phyloP scores from a whole-genome alignment of 2,329 filamentous ascomycete species.

The Cercospora sp. region DNA sequence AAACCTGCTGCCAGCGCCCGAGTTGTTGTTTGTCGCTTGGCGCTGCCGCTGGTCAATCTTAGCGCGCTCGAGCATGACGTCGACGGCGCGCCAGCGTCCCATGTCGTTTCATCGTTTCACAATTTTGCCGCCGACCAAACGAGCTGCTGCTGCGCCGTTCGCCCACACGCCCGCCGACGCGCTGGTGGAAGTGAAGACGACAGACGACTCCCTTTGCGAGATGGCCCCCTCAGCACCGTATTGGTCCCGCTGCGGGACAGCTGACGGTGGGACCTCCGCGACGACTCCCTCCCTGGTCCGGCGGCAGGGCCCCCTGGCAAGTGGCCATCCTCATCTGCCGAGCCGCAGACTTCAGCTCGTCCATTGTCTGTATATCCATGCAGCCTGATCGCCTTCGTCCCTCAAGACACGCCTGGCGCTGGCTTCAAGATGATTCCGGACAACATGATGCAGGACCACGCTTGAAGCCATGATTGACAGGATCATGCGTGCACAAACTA shows the following conservation, averaged over 20 bases:
- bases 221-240: neutral
- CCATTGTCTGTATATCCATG: neutral
- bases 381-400: neutral
- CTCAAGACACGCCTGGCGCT: neutral
- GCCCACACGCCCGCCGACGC: neutral
- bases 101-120: neutral
- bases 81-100: neutral
- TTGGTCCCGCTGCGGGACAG: neutral
- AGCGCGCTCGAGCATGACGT: slow-evolving; percentile 6
- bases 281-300: neutral
- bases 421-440: neutral
- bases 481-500: neutral
- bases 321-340: neutral
- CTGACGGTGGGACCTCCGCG: neutral
- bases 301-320: neutral
- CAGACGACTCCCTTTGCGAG: neutral
- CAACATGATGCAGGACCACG: too few relatives aligned
- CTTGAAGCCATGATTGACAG: too few relatives aligned
- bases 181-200: neutral
- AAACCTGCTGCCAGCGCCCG: slow-evolving; percentile 1
- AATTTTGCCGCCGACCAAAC: neutral
- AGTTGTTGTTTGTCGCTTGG: neutral
- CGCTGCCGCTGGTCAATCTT: slow-evolving; percentile 1
- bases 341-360: neutral
- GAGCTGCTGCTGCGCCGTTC: neutral